phyloP scores from a whole-genome alignment of 1,139 yeast genomes.

The Suhomyces wounanorum region DNA sequence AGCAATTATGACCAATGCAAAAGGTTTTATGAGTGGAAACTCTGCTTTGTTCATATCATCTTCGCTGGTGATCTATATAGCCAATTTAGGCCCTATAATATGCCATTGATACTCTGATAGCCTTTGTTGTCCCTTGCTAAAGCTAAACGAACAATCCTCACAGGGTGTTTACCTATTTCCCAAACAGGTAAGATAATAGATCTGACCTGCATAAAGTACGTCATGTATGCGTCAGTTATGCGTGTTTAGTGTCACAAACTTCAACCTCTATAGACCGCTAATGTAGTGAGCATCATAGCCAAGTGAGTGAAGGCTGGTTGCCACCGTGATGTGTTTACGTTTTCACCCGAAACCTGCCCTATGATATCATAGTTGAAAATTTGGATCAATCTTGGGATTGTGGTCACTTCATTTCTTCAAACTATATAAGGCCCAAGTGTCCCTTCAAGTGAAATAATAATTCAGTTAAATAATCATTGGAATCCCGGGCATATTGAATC shows the following conservation, averaged over 20 bases:
- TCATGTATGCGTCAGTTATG: not conserved
- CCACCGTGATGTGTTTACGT: slow-evolving; percentile 5
- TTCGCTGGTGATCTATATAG: not conserved
- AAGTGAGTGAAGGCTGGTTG: slow-evolving; percentile 11
- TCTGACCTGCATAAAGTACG: slow-evolving; percentile 1
- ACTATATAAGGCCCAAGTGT: not conserved
- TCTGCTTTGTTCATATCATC: too few relatives aligned
- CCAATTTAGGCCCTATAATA: slow-evolving; percentile 1
- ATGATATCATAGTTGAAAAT: slow-evolving; percentile 2
- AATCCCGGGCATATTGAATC: not conserved
- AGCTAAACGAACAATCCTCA: not conserved
- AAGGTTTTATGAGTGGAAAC: too few relatives aligned
- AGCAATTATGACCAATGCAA: too few relatives aligned
- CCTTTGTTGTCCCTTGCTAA: slow-evolving; percentile 2
- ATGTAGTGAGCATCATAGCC: not conserved
- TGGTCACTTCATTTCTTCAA: not conserved
- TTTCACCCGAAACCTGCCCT: not conserved
- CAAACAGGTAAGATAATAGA: slow-evolving; percentile 17
- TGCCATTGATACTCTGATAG: slow-evolving; percentile 1
- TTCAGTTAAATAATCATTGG: too few relatives aligned
- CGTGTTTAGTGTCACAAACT: slow-evolving; percentile 6
- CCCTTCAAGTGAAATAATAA: not conserved
- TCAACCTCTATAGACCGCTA: not conserved
- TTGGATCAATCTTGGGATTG: not conserved
- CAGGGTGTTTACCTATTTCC: slow-evolving; percentile 13